Evolutionary conservation across 2,329 filamentous ascomycete species (phyloP).

Genomic region (Aureobasidium melanogenum): DNA sequence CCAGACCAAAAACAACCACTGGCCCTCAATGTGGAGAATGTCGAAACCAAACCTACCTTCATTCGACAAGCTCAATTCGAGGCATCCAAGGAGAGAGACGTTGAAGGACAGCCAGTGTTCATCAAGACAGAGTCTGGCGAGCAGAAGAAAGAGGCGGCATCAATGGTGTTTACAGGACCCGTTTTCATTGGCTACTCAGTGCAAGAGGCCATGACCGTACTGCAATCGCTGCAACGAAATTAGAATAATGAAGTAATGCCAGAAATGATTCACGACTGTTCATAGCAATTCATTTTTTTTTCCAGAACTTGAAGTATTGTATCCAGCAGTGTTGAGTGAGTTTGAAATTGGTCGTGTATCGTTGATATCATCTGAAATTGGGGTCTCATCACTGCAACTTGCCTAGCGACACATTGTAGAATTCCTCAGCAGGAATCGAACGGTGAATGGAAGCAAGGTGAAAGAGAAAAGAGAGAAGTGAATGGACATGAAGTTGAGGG

Average conservation of each 20-base stretch:
- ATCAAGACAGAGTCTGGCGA: background rate
- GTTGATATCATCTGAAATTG: no score
- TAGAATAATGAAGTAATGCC: slow-evolving; percentile 6
- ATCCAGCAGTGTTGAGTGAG: background rate
- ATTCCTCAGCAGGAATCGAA: background rate
- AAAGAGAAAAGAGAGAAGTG: background rate
- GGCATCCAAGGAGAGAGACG: background rate
- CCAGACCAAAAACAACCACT: background rate
- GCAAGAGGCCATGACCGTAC: slow-evolving; percentile 68
- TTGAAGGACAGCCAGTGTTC: background rate
- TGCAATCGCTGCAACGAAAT: slow-evolving; percentile 39
- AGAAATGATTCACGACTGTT: slow-evolving; percentile 1
- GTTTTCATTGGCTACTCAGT: slow-evolving; percentile 89
- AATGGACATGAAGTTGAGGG: background rate
- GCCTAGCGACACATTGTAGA: background rate
- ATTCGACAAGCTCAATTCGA: background rate
- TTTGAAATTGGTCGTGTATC: background rate
- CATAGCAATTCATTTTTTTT: background rate
- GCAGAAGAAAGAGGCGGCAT: slow-evolving; percentile 35
- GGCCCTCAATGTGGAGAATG: background rate
- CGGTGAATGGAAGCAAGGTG: background rate
- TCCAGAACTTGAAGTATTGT: background rate
- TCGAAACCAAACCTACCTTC: background rate
- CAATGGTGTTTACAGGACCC: slow-evolving; percentile 84
- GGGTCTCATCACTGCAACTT: background rate